Evolutionary conservation across 495 filamentous ascomycete genomes (phyloP).

Genomic region (Aspergillus hancockii): DNA sequence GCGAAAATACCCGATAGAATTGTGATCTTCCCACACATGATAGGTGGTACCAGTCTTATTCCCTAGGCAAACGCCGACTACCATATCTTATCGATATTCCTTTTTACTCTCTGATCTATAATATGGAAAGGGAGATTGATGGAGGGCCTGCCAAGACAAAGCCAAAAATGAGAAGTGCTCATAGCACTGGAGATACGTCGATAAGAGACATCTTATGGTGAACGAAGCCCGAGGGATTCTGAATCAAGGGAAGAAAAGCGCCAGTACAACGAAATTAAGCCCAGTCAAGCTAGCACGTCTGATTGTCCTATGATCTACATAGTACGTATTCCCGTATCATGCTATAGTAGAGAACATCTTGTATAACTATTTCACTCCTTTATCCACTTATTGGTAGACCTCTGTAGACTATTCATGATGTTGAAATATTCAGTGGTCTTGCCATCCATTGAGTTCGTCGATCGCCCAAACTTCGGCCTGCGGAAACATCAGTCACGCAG

Average conservation of each 20-base stretch:
- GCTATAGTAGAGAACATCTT: no score
- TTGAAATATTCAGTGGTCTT: background rate
- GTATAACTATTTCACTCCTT: no score
- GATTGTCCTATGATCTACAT: background rate
- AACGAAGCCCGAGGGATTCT: no score
- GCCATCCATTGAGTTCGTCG: background rate
- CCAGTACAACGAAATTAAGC: no score
- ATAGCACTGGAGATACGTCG: background rate
- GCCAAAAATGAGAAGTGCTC: background rate
- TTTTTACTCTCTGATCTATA: background rate
- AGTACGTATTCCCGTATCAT: background rate
- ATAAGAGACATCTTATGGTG: no score
- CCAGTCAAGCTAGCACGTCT: background rate
- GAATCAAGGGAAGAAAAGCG: background rate
- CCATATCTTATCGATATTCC: background rate
- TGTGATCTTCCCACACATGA: no score
- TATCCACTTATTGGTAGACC: background rate
- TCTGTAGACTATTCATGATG: background rate
- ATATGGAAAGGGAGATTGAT: background rate
- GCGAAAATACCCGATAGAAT: no score
- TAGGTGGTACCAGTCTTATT: no score
- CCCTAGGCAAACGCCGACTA: no score
- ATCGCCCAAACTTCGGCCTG: background rate
- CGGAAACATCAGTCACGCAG: background rate
- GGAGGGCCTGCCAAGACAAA: background rate